Evolutionary conservation across 192 early-diverging fungal species (phyloP).

Genomic region (Phycomyces nitens): DNA sequence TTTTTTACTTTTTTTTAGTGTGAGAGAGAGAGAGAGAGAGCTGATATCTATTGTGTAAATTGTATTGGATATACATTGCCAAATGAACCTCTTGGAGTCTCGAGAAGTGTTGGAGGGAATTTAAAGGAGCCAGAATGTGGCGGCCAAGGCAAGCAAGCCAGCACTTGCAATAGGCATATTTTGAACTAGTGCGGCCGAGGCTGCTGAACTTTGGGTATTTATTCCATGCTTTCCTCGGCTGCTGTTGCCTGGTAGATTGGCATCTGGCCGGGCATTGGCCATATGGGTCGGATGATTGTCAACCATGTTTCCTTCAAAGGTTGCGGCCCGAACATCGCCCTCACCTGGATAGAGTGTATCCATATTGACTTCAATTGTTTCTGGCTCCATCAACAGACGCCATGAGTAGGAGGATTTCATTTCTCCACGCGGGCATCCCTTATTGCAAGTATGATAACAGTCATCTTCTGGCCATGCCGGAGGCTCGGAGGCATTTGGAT

Average conservation of each 20-base stretch:
- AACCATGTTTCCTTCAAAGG: constrained; percentile 10
- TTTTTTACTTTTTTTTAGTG: too few species aligned
- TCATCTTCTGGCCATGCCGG: constrained; percentile 37
- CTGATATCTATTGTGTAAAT: too few species aligned
- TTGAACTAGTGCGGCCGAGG: background rate
- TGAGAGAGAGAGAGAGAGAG: too few species aligned
- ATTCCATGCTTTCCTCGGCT: background rate
- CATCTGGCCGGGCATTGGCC: background rate
- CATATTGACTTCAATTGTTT: background rate
- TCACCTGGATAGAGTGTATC: constrained; percentile 23
- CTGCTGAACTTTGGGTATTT: too few species aligned
- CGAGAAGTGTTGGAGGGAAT: too few species aligned
- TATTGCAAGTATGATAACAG: constrained; percentile 43
- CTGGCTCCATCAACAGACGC: constrained; percentile 23
- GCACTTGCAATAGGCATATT: background rate
- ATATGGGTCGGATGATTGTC: constrained; percentile 5
- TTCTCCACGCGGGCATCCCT: constrained; percentile 32
- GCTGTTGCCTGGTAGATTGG: background rate
- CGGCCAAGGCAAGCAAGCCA: background rate
- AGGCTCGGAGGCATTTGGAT: constrained; percentile 32
- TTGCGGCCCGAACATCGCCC: constrained; percentile 3
- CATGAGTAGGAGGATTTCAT: constrained; percentile 31
- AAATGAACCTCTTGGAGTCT: too few species aligned
- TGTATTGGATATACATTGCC: too few species aligned
- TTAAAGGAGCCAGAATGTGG: background rate